A percentile compares a stretch with the other conserved stretches of the same genome.
Evolutionary conservation across 2,329 filamentous ascomycete species (phyloP).

Genomic region (Beauveria rudraprayagi): DNA sequence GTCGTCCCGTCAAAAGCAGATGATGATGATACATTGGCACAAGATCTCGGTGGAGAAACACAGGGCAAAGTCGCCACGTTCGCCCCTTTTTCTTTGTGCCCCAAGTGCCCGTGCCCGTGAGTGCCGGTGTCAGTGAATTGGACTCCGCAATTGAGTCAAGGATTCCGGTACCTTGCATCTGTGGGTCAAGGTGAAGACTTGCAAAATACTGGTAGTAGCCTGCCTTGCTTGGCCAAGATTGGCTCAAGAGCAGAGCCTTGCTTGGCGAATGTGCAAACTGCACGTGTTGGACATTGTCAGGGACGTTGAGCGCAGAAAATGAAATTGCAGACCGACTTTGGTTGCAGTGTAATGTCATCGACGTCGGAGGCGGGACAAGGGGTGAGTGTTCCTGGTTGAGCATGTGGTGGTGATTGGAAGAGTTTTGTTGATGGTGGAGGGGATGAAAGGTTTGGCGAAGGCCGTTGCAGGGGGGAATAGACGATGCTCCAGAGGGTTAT

Average conservation of each 20-base stretch:
- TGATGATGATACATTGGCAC: background rate
- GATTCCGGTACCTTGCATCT: background rate
- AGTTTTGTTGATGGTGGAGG: background rate
- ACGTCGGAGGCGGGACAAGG: constrained; percentile 1
- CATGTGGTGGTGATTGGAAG: constrained; percentile 2
- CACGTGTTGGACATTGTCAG: background rate
- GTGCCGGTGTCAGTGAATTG: no score
- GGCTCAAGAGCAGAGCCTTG: background rate
- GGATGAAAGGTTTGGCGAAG: background rate
- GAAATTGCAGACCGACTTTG: constrained; percentile 4
- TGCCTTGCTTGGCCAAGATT: background rate
- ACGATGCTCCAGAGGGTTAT: background rate
- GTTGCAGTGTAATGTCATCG: constrained; percentile 2
- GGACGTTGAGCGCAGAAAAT: background rate
- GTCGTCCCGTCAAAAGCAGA: background rate
- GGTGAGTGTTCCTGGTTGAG: background rate
- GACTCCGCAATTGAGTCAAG: no score
- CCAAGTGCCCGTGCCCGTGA: no score
- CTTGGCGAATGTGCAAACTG: background rate
- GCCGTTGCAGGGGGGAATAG: background rate
- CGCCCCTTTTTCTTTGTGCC: background rate
- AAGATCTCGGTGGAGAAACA: constrained; percentile 1
- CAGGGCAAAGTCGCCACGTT: background rate
- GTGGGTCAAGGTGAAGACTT: background rate
- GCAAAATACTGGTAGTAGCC: background rate